Evolutionary conservation across 2,329 filamentous ascomycete genomes (phyloP), one percentile per base, ranked within the genome.

Genomic region (Passalora sequoiae): DNA sequence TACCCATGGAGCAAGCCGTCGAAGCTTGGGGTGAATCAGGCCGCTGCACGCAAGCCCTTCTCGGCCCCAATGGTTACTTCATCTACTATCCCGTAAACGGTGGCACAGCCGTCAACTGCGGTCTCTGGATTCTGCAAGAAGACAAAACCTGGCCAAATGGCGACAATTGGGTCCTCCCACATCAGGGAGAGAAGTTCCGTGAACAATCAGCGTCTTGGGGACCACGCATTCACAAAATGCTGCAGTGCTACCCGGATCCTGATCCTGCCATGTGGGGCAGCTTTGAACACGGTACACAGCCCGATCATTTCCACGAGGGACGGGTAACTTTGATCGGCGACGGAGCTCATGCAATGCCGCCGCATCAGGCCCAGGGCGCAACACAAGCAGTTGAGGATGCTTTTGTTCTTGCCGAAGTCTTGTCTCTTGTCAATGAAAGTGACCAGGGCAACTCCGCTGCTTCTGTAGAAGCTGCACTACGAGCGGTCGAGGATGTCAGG

Each of bases 311-410:
- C 20, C 27, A 68, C 25, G 73, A 75, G 51, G 65, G 62, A 9
- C 68, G 62, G 21, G 73, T 74, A 1, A 79, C 76, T 36, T 61
- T 86, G 0, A 60, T 86, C 4, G 83, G 83, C 3, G 83, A 86
- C 58, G 81, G 81, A 21, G 81, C 72, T 2, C 81, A 84, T 57
- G 78, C 80, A 2, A 73, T 76, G 67, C 54, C 83, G 72, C 80
- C 81, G 1, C 75, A 85, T 56, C 81, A 84, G 58, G 80, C 76
- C 1, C 69, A 75, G 0, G 77, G 77, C 4, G 77, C 76, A 1
- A 73, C 73, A 2, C 72, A 75, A 54, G 76, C 75, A 6, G 69
- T 80, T 41, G 77, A 81, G 58, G 77, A 80, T 49, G 70, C 69
- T 1, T 68, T 74, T 20, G 61, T 73, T 0, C 36, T 59, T 3